Conservation (phyloP, 179 eudicot genomes). For the Vitellaria paradoxa region DNA sequence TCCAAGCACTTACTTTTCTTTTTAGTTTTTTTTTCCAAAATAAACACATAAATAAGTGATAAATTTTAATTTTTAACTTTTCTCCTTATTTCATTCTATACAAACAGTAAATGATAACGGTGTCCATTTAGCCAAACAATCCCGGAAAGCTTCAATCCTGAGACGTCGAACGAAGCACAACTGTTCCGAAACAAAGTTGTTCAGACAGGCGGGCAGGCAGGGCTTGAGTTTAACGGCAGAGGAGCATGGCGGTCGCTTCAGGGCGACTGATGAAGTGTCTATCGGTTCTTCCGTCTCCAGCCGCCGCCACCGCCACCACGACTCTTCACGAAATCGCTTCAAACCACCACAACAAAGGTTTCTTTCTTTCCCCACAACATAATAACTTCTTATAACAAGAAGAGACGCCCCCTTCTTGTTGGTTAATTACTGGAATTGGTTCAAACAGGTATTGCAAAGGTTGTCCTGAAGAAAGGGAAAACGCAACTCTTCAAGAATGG, state of each 20-base stretch:
- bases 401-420: neutral
- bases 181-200: no score
- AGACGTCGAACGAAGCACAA: no score
- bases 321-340: slow-evolving; percentile 57
- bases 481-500: slow-evolving; percentile 82
- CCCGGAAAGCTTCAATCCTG: no score
- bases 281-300: slow-evolving; percentile 28
- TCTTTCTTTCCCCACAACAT: slow-evolving; percentile 12
- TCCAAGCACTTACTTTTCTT: no score
- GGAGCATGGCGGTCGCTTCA: slow-evolving; percentile 11
- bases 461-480: slow-evolving; percentile 85
- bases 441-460: slow-evolving; percentile 69
- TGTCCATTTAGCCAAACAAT: no score
- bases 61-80: no score
- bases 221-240: neutral
- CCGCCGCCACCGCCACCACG: slow-evolving; percentile 27
- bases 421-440: slow-evolving; percentile 13
- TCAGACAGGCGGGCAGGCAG: neutral
- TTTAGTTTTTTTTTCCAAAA: no score
- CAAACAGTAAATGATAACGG: no score
- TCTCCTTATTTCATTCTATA: no score
- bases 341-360: slow-evolving; percentile 39
- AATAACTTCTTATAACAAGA: no score
- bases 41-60: no score
- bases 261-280: slow-evolving; percentile 35